These are phyloP conservation scores for Physcomitrium patens DNA, from an alignment of 225 moss, liverwort and hornwort genomes.

Conservation along the genomic window DNA sequence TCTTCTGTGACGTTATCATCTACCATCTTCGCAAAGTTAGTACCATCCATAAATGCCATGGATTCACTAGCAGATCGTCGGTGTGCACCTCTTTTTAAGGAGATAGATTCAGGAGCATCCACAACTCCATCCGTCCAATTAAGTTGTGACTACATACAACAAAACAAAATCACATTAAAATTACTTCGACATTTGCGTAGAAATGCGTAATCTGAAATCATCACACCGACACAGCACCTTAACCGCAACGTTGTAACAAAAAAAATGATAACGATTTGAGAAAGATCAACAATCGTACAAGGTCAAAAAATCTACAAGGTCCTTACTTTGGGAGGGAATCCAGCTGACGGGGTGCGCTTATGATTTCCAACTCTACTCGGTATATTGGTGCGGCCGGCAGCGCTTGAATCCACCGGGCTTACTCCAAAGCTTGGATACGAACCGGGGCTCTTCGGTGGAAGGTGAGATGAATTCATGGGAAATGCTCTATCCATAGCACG, in stretches of 20 bases:
- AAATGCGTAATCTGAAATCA: too few relatives aligned
- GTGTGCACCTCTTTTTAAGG: constrained; percentile 67
- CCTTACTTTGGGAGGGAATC: constrained; percentile 53
- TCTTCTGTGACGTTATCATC: constrained; percentile 76
- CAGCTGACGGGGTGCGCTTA: constrained; percentile 61
- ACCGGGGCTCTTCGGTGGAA: constrained; percentile 61
- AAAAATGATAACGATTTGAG: too few relatives aligned
- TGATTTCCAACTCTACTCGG: constrained; percentile 41
- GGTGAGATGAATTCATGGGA: constrained; percentile 60
- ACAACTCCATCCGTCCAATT: constrained; percentile 81
- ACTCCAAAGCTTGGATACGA: constrained; percentile 52
- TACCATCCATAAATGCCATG: constrained; percentile 65
- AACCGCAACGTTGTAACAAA: too few relatives aligned
- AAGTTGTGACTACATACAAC: constrained; percentile 37
- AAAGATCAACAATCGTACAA: background rate
- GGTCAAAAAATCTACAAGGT: too few relatives aligned
- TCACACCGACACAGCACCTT: too few relatives aligned
- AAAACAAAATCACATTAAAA: constrained; percentile 8
- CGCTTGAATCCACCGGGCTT: constrained; percentile 37
- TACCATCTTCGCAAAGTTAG: constrained; percentile 59
- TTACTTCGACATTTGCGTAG: background rate
- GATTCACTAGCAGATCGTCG: constrained; percentile 81
- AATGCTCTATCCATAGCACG: constrained; percentile 53
- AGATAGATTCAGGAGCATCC: constrained; percentile 51
- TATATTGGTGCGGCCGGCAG: constrained; percentile 34